Evolutionary conservation across 345 rosid genomes (phyloP).

Genomic region (Microthlaspi erraticum): DNA sequence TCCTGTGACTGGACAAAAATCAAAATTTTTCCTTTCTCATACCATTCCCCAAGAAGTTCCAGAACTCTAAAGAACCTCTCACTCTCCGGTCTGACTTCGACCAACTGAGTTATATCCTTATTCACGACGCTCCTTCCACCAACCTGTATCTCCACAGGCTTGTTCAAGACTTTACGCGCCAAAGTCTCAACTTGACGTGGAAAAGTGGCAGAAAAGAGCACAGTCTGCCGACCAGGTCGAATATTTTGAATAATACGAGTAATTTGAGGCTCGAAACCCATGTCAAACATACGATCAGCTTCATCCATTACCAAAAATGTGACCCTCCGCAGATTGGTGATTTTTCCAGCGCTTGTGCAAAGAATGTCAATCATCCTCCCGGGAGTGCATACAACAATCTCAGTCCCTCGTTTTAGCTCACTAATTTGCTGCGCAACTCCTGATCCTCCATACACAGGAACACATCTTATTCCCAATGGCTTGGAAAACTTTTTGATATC

Average conservation of each 20-base stretch:
- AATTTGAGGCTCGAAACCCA: conserved; percentile 98
- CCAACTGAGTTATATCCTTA: conserved; percentile 86
- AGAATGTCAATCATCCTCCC: conserved; percentile 98
- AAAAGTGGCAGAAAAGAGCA: conserved; percentile 93
- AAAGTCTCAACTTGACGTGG: conserved; percentile 95
- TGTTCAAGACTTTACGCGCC: conserved; percentile 86
- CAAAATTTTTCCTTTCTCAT: conserved; percentile 88
- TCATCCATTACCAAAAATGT: conserved; percentile 95
- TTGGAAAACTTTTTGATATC: conserved; percentile 86
- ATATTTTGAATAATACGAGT: conserved; percentile 94
- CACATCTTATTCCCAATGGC: conserved; percentile 77
- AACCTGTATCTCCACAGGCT: conserved; percentile 88
- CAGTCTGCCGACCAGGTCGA: conserved; percentile 93
- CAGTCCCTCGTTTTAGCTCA: conserved; percentile 91
- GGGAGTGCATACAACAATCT: conserved; percentile 97
- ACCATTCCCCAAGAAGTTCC: conserved; percentile 97
- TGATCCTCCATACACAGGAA: conserved; percentile 95
- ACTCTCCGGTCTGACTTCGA: conserved; percentile 91
- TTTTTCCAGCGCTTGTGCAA: conserved; percentile 92
- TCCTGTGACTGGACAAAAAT: conserved; percentile 91
- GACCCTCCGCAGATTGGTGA: conserved; percentile 83
- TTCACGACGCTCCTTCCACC: conserved; percentile 99
- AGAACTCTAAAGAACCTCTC: conserved; percentile 84
- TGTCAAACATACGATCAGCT: conserved; percentile 99
- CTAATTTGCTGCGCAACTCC: conserved; percentile 99